Evolutionary conservation across 1,284 basidiomycete genomes (phyloP).

Genomic region (Trichosporon faecale): DNA sequence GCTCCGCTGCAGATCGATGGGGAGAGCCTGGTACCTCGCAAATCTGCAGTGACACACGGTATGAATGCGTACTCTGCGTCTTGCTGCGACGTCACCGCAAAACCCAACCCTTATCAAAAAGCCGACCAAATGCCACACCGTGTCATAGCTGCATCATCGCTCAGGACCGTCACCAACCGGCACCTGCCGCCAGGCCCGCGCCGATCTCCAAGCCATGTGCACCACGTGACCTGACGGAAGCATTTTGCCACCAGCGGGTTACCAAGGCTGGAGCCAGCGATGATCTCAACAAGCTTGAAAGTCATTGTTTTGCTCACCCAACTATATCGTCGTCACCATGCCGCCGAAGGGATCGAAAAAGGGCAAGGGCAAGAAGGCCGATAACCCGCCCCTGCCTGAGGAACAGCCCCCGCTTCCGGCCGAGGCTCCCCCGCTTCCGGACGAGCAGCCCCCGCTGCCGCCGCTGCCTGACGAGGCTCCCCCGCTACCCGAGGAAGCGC

Average conservation of each 20-base stretch:
- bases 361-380: not conserved
- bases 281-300: not conserved
- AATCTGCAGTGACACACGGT: not conserved
- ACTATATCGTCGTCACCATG: not conserved
- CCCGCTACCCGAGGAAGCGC: not conserved
- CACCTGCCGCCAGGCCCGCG: too few species aligned
- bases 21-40: not conserved
- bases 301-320: not conserved
- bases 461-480: not conserved
- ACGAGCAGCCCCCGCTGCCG: slow-evolving; percentile 4
- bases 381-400: slow-evolving; percentile 3
- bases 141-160: not conserved
- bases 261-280: not conserved
- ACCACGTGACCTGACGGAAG: not conserved
- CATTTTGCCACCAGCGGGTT: not conserved
- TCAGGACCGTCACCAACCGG: too few species aligned
- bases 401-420: not conserved
- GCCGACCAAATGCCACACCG: not conserved
- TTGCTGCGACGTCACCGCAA: not conserved
- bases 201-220: not conserved
- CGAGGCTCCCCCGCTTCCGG: not conserved
- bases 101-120: not conserved
- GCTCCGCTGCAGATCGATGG: not conserved
- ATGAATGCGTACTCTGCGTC: not conserved
- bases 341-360: not conserved